Evolutionary conservation across 106 monocot genomes (phyloP).

Genomic region (Alisma plantagoaquatica): DNA sequence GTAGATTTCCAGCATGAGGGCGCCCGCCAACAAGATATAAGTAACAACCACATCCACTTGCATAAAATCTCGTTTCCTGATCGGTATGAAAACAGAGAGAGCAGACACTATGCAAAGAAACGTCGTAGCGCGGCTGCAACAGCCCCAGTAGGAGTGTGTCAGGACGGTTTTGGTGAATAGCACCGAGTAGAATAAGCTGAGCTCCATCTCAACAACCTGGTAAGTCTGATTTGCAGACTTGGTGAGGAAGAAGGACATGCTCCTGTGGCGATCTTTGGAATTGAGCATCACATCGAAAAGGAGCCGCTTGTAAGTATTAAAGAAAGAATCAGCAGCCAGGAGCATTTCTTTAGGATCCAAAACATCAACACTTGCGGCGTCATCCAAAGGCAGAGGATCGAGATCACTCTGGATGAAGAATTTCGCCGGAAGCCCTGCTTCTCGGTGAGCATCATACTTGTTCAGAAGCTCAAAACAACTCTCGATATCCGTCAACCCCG

Average conservation of each 20-base stretch:
- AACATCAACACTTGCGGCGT: background rate
- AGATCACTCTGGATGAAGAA: conserved; percentile 4
- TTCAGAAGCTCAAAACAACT: conserved; percentile 29
- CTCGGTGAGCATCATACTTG: conserved; percentile 6
- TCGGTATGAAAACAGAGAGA: conserved; percentile 14
- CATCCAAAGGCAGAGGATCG: background rate
- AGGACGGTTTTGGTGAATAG: conserved; percentile 27
- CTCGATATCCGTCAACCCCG: no score
- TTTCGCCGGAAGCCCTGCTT: conserved; percentile 7
- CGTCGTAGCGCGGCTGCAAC: conserved; percentile 7
- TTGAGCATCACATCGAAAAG: conserved; percentile 26
- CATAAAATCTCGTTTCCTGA: background rate
- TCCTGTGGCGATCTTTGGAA: conserved; percentile 19
- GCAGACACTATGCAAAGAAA: conserved; percentile 1
- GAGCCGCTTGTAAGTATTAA: conserved; percentile 28
- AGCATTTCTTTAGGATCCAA: background rate
- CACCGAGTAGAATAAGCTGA: conserved; percentile 25
- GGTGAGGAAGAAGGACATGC: conserved; percentile 17
- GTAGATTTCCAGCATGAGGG: background rate
- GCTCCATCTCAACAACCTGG: conserved; percentile 27
- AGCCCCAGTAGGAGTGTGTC: conserved; percentile 7
- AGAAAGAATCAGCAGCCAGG: conserved; percentile 13
- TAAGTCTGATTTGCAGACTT: background rate
- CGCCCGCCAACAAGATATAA: background rate
- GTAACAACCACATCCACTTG: conserved; percentile 5